Conservation (phyloP, 108 stramenopile genomes). For the Cylindrotheca closterium region DNA sequence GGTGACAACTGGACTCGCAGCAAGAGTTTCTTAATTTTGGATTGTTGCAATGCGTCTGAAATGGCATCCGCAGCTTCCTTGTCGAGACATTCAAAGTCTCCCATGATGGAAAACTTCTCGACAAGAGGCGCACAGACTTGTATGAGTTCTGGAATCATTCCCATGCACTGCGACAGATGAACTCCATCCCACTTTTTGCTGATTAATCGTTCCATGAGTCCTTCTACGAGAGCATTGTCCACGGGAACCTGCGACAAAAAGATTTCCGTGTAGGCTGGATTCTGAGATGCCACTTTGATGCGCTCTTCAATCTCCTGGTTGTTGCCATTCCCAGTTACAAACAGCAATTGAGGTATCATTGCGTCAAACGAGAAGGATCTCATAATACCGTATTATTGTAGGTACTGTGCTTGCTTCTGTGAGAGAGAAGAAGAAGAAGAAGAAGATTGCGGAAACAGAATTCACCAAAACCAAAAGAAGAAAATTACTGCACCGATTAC, state of each 20-base stretch:
- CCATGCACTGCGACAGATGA: slow-evolving; percentile 14
- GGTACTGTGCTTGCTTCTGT: too few relatives aligned
- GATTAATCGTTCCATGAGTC: slow-evolving; percentile 5
- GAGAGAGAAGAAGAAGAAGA: too few relatives aligned
- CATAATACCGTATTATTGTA: too few relatives aligned
- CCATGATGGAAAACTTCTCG: slow-evolving; percentile 5
- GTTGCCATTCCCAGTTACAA: slow-evolving; percentile 11
- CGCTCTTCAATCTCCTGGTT: slow-evolving; percentile 6
- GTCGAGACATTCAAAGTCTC: not conserved
- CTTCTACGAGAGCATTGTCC: slow-evolving; percentile 1
- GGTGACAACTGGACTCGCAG: slow-evolving; percentile 11
- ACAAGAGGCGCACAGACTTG: not conserved
- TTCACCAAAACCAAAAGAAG: too few relatives aligned
- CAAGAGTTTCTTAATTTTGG: slow-evolving; percentile 1
- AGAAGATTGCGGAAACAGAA: too few relatives aligned
- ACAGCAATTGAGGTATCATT: slow-evolving; percentile 12
- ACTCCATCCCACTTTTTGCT: slow-evolving; percentile 11
- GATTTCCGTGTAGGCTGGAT: slow-evolving; percentile 2
- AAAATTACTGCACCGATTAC: too few relatives aligned
- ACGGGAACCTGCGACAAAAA: slow-evolving; percentile 3
- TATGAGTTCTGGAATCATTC: slow-evolving; percentile 3
- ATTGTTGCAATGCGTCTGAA: not conserved
- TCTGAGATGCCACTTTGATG: not conserved
- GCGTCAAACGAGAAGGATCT: not conserved
- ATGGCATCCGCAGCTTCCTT: not conserved